Evolutionary conservation across 208 protist species (phyloP).

Genomic region (Strigomonas culicis): DNA sequence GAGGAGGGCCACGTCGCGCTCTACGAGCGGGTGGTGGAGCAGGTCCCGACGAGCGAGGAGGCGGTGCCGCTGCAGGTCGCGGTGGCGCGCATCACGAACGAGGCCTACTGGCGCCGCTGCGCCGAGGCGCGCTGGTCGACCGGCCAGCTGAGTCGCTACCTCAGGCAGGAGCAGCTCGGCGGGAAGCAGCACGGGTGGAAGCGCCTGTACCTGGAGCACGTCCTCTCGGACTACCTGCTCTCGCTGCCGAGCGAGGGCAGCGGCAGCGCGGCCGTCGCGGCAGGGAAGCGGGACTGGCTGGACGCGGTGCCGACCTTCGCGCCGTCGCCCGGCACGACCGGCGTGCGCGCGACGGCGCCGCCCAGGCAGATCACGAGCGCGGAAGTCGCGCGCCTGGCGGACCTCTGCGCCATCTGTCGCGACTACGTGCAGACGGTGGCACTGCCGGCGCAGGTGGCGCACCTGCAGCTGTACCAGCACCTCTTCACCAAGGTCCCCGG

Average conservation of each 20-base stretch:
- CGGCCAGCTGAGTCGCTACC: constrained; percentile 68
- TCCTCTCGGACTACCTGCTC: constrained; percentile 70
- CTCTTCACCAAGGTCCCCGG: constrained; percentile 65
- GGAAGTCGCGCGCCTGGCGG: constrained; percentile 30
- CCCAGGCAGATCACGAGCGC: constrained; percentile 19
- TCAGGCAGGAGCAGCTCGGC: constrained; percentile 23
- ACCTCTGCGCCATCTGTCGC: constrained; percentile 62
- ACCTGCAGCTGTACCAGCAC: constrained; percentile 61
- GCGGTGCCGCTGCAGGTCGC: constrained; percentile 48
- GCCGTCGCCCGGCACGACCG: neutral
- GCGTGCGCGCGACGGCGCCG: constrained; percentile 5
- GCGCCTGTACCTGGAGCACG: constrained; percentile 76
- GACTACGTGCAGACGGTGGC: constrained; percentile 68
- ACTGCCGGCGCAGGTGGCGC: constrained; percentile 67
- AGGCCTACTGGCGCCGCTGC: constrained; percentile 67
- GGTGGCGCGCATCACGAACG: constrained; percentile 37
- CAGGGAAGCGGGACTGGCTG: neutral
- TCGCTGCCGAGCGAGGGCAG: constrained; percentile 31
- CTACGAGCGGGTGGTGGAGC: constrained; percentile 66
- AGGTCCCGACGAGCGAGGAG: constrained; percentile 35
- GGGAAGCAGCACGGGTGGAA: constrained; percentile 70
- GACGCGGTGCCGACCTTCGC: neutral
- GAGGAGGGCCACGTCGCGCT: constrained; percentile 34
- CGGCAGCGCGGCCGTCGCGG: neutral
- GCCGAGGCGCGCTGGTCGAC: constrained; percentile 74